A percentile compares a stretch with the other conserved stretches of the same genome.
phyloP scores from a whole-genome alignment of 257 asterid species.

The Solanum pimpinellifolium region DNA sequence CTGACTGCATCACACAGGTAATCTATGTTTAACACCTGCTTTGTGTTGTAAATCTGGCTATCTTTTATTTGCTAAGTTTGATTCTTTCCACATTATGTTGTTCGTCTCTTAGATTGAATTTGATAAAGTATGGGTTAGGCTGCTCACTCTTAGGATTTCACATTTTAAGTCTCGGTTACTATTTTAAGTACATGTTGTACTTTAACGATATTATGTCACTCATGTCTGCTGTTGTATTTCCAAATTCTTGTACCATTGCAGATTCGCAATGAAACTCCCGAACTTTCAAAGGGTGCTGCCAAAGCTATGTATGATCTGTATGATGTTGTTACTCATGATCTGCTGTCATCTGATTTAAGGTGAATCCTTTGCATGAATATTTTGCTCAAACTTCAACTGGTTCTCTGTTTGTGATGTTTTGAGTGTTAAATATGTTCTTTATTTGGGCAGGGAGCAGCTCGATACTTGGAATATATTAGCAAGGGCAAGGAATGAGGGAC shows the following conservation, averaged over 20 bases:
- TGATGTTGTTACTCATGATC: slow-evolving; percentile 90
- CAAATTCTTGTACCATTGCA: slow-evolving; percentile 5
- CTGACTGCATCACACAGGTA: neutral
- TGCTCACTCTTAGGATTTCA: neutral
- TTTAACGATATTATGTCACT: neutral
- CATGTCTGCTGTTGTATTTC: neutral
- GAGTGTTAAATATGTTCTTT: neutral
- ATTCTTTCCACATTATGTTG: neutral
- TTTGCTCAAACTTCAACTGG: slow-evolving; percentile 1
- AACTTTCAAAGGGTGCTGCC: slow-evolving; percentile 89
- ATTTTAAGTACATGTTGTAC: neutral
- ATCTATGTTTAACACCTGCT: neutral
- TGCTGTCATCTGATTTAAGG: slow-evolving; percentile 82
- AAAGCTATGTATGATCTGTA: slow-evolving; percentile 77
- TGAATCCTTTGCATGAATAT: slow-evolving; percentile 8
- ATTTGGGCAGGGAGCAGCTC: slow-evolving; percentile 69
- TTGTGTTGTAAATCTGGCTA: neutral
- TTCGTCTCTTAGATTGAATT: neutral
- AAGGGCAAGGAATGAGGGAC: slow-evolving; percentile 90
- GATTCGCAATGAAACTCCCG: slow-evolving; percentile 77
- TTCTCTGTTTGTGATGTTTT: neutral
- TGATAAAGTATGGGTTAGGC: neutral
- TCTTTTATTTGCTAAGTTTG: neutral
- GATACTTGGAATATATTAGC: slow-evolving; percentile 91
- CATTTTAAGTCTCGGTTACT: neutral